Evolutionary conservation across 2,329 filamentous ascomycete species (phyloP), one percentile per base, ranked within the genome.

Genomic region (Metarhizium album): DNA sequence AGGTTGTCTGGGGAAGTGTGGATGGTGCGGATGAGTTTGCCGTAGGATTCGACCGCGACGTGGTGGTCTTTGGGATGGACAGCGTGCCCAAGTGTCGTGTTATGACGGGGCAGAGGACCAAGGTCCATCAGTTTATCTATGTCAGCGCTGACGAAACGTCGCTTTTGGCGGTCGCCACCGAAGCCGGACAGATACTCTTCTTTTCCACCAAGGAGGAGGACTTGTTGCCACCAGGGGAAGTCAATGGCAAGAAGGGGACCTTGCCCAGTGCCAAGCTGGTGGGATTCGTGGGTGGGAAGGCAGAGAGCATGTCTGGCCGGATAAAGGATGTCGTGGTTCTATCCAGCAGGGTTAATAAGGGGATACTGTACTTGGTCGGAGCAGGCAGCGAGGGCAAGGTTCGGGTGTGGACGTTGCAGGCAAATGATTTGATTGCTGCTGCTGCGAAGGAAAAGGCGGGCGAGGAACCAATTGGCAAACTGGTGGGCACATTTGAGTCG

Each of bases 311-410:
- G 47, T 69, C 71, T 2, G 78, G 81, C 11, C 82, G 93, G 48
- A 83, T 97, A 66, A 98, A 97, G 70, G 90, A 95, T 63, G 96
- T 97, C 66, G 78, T 82, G 53, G 69, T 90, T 33, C 60, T 93
- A 46, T 66, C 67, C 47, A 65, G 70, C 38, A 60, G 65, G 42
- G 61, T 64, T 22, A 64, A 70, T 55, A 57, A 67, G 52, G 60
- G 67, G 51, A 60, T 70, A 62, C 54, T 75, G 52, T 71, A 86
- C 53, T 66, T 95, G 42, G 74, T 88, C 4, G 82, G 88, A 6
- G 90, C 79, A 6, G 84, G 87, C 67, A 97, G 90, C 63, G 89
- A 96, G 59, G 93, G 93, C 31, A 79, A 82, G 47, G 71, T 96
- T n/a, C 80, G 88, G 47, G 60, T 95, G 16, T 97, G 90, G 86